A percentile compares a stretch with the other conserved stretches of the same genome.
Evolutionary conservation across 495 filamentous ascomycete genomes (phyloP).

Genomic region (Trichocladium antarcticum): DNA sequence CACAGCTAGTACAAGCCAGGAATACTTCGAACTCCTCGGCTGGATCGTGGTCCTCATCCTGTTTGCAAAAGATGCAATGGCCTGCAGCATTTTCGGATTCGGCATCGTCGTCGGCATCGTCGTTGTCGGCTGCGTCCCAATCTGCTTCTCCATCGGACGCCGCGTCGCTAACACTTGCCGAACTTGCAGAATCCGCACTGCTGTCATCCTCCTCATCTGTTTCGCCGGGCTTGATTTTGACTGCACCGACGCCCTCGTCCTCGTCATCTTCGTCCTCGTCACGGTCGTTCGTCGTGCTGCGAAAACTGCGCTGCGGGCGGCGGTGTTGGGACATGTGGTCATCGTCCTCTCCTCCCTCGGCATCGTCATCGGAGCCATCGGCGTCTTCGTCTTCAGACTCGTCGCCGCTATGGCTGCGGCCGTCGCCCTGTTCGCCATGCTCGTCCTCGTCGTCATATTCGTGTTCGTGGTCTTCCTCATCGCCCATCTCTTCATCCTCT

Average conservation of each 20-base stretch:
- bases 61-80: slow-evolving; percentile 65
- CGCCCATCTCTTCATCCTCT: slow-evolving; percentile 41
- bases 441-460: slow-evolving; percentile 39
- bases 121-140: slow-evolving; percentile 59
- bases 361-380: slow-evolving; percentile 13
- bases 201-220: slow-evolving; percentile 36
- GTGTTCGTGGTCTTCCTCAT: slow-evolving; percentile 25
- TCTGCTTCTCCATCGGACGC: slow-evolving; percentile 27
- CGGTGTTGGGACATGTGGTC: slow-evolving; percentile 5
- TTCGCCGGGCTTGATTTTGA: slow-evolving; percentile 53
- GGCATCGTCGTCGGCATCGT: slow-evolving; percentile 58
- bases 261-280: slow-evolving; percentile 34
- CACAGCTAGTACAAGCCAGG: slow-evolving; percentile 68
- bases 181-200: slow-evolving; percentile 15
- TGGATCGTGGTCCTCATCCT: slow-evolving; percentile 79
- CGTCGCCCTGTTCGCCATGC: slow-evolving; percentile 32
- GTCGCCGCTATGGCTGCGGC: slow-evolving; percentile 30
- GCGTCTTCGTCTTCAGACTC: slow-evolving; percentile 37
- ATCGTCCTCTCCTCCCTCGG: slow-evolving; percentile 39
- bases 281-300: slow-evolving; percentile 20
- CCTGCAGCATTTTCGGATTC: slow-evolving; percentile 48
- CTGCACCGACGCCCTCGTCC: slow-evolving; percentile 61
- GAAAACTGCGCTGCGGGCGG: slow-evolving; percentile 29
- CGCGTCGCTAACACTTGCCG: slow-evolving; percentile 25
- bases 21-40: slow-evolving; percentile 80